phyloP scores from a whole-genome alignment of 768 basidiomycete genomes.

The Pleurotus tuber-regium region DNA sequence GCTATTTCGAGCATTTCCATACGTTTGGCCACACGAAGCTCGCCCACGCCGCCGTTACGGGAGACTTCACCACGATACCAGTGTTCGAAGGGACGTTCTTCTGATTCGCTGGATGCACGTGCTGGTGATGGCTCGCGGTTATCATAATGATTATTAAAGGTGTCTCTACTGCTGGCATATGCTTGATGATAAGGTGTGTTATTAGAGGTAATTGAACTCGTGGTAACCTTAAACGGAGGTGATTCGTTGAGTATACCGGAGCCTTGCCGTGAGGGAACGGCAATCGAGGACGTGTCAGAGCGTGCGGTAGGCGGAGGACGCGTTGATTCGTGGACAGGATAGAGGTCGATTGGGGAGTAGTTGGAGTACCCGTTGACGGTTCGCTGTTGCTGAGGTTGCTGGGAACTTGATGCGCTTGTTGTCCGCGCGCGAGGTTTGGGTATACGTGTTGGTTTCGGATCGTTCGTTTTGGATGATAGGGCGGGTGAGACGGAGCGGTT shows the following conservation, averaged over 20 bases:
- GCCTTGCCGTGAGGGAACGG: constrained; percentile 33
- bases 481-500: constrained; percentile 43
- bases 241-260: constrained; percentile 62
- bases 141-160: too few species aligned
- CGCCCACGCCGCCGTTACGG: constrained; percentile 86
- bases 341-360: constrained; percentile 22
- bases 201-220: constrained; percentile 43
- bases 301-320: constrained; percentile 22
- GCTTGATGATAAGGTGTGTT: constrained; percentile 31
- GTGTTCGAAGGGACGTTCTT: constrained; percentile 82
- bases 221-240: constrained; percentile 58
- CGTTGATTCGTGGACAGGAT: constrained; percentile 23
- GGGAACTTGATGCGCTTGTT: constrained; percentile 19
- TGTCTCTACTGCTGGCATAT: constrained; percentile 24
- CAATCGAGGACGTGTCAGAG: constrained; percentile 27
- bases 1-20: constrained; percentile 89
- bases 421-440: constrained; percentile 33
- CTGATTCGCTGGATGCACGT: constrained; percentile 69
- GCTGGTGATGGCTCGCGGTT: constrained; percentile 39
- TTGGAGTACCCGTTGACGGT: constrained; percentile 18
- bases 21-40: constrained; percentile 68
- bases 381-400: constrained; percentile 11
- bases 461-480: constrained; percentile 25
- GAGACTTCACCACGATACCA: constrained; percentile 90
- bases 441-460: constrained; percentile 49